Evolutionary conservation across 2,329 filamentous ascomycete species (phyloP).

Genomic region (Pseudohalonectria lignicola): DNA sequence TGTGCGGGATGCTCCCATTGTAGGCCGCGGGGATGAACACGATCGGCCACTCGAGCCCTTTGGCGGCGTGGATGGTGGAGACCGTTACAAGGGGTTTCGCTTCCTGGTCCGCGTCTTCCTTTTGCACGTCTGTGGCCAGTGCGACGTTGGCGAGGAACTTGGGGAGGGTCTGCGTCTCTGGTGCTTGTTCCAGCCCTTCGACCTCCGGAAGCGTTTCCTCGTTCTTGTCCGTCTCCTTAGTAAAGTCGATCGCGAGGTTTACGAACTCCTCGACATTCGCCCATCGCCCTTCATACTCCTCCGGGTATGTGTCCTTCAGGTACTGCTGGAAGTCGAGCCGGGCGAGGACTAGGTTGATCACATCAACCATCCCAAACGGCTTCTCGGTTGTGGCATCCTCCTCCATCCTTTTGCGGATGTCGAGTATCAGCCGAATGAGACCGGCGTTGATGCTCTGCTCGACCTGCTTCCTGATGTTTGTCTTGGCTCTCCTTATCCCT

Average conservation of each 20-base stretch:
- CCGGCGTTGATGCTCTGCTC: conserved; percentile 42
- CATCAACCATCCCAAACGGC: conserved; percentile 28
- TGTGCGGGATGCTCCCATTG: conserved; percentile 83
- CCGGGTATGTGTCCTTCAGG: conserved; percentile 57
- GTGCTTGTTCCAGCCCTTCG: conserved; percentile 58
- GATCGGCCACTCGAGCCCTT: conserved; percentile 91
- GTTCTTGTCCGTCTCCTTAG: conserved; percentile 27
- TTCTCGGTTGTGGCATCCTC: conserved; percentile 15
- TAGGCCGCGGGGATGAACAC: conserved; percentile 90
- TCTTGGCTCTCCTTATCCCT: conserved; percentile 33
- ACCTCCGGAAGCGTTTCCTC: conserved; percentile 54
- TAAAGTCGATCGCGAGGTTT: conserved; percentile 64
- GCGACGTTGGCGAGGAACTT: conserved; percentile 85
- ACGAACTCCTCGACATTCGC: conserved; percentile 86
- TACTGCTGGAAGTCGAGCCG: conserved; percentile 66
- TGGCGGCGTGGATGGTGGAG: conserved; percentile 92
- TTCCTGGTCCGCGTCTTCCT: conserved; percentile 44
- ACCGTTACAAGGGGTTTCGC: conserved; percentile 65
- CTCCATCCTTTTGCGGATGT: conserved; percentile 20
- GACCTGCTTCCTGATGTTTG: conserved; percentile 36
- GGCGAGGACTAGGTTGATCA: conserved; percentile 43
- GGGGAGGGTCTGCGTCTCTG: conserved; percentile 54
- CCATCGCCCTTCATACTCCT: conserved; percentile 72
- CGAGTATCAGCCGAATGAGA: conserved; percentile 32
- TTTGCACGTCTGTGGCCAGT: conserved; percentile 69